phyloP scores from a whole-genome alignment of 805 yeast genomes.

The Saccharomycopsis oosterbeekiorum region DNA sequence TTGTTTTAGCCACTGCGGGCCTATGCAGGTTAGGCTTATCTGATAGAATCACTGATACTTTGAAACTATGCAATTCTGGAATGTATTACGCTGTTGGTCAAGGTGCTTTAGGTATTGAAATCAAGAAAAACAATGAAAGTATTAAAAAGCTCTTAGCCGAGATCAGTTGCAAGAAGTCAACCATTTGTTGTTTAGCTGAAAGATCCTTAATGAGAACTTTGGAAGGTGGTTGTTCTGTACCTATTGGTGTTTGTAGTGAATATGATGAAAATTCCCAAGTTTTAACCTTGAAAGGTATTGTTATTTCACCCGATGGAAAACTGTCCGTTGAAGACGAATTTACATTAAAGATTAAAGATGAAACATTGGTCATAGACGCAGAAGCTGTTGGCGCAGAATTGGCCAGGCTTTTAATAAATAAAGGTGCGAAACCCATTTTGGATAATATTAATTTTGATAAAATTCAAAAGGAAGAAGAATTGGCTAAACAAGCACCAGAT shows the following conservation, averaged over 20 bases:
- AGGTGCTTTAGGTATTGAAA: slow-evolving; percentile 93
- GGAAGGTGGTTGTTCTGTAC: slow-evolving; percentile 98
- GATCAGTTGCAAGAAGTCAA: slow-evolving; percentile 56
- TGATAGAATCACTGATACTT: slow-evolving; percentile 60
- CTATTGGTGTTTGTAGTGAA: slow-evolving; percentile 77
- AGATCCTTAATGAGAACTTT: slow-evolving; percentile 75
- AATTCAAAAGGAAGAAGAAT: slow-evolving; percentile 27
- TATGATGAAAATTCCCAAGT: slow-evolving; percentile 35
- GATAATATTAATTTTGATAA: slow-evolving; percentile 69
- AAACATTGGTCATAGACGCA: slow-evolving; percentile 47
- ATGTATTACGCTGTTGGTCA: slow-evolving; percentile 99
- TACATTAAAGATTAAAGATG: slow-evolving; percentile 22
- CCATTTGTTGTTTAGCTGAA: slow-evolving; percentile 78
- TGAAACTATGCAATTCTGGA: slow-evolving; percentile 50
- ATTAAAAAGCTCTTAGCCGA: slow-evolving; percentile 50
- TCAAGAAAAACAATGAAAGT: slow-evolving; percentile 55
- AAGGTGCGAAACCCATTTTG: slow-evolving; percentile 78
- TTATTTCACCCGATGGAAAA: slow-evolving; percentile 77
- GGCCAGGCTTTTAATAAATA: slow-evolving; percentile 54
- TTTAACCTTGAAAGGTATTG: slow-evolving; percentile 56
- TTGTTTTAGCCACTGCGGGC: slow-evolving; percentile 90
- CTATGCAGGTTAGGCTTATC: slow-evolving; percentile 61
- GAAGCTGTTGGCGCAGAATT: slow-evolving; percentile 57
- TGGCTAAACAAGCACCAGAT: slow-evolving; percentile 16
- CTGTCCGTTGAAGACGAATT: slow-evolving; percentile 52